Evolutionary conservation across 352 stramenopile species (phyloP).

Genomic region (Pythium myriotylum): DNA sequence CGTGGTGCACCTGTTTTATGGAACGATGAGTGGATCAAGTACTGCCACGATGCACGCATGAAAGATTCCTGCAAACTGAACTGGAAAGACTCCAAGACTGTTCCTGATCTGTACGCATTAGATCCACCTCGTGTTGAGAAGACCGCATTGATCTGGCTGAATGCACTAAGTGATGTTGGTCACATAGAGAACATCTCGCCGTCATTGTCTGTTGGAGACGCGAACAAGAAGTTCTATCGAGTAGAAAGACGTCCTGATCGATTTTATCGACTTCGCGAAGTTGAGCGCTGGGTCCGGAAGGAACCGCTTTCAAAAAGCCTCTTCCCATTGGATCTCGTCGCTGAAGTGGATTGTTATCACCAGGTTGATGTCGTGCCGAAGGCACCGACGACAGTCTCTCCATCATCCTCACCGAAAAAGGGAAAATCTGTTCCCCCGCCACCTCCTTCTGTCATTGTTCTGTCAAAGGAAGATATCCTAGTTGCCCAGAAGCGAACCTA

Average conservation of each 20-base stretch:
- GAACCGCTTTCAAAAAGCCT: conserved; percentile 39
- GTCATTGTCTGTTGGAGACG: conserved; percentile 15
- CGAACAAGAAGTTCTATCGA: conserved; percentile 42
- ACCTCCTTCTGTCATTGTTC: neutral
- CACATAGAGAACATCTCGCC: conserved; percentile 59
- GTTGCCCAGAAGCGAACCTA: conserved; percentile 32
- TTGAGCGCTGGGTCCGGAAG: conserved; percentile 52
- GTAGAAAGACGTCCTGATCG: conserved; percentile 50
- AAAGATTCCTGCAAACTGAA: conserved; percentile 29
- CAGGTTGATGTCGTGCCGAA: conserved; percentile 15
- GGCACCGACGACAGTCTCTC: neutral
- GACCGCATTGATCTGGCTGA: conserved; percentile 57
- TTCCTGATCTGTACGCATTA: conserved; percentile 53
- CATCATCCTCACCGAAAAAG: conserved; percentile 20
- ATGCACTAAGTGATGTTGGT: conserved; percentile 53
- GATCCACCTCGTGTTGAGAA: conserved; percentile 36
- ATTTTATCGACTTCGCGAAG: conserved; percentile 57
- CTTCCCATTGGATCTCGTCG: conserved; percentile 68
- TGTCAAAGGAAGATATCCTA: conserved; percentile 8
- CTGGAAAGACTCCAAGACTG: conserved; percentile 34
- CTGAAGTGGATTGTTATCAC: conserved; percentile 58
- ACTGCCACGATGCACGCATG: conserved; percentile 37
- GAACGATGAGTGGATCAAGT: conserved; percentile 58
- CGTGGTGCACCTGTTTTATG: conserved; percentile 46
- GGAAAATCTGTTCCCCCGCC: neutral